Percentiles rank a stretch among this genome's conserved stretches.
These are phyloP conservation scores for Pseudocercospora crystallina DNA, from an alignment of 2,329 filamentous ascomycete genomes.

Conservation along the genomic window DNA sequence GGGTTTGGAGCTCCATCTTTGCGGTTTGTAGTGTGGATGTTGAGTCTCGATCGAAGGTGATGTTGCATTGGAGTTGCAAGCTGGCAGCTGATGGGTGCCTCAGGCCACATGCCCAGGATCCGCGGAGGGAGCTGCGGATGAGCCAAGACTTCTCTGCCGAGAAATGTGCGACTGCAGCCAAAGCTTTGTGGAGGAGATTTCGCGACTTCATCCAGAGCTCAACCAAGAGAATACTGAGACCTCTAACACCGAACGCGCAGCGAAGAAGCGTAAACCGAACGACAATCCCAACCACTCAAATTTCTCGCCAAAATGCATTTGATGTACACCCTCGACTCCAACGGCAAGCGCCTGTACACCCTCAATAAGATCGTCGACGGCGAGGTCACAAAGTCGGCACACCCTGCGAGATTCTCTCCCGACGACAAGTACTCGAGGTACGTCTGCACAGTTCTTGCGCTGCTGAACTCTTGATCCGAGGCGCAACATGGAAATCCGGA, in stretches of 20 bases:
- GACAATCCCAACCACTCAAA: too few species aligned
- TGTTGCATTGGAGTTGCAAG: slow-evolving; percentile 8
- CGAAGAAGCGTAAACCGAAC: too few species aligned
- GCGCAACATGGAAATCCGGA: background rate
- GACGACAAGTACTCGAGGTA: slow-evolving; percentile 95
- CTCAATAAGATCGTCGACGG: slow-evolving; percentile 82
- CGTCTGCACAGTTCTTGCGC: slow-evolving; percentile 11
- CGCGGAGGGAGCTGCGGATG: too few species aligned
- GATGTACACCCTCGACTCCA: slow-evolving; percentile 80
- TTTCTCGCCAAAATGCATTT: slow-evolving; percentile 59
- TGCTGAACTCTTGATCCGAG: background rate
- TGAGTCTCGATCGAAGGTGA: background rate
- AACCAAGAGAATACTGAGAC: too few species aligned
- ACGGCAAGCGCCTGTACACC: slow-evolving; percentile 89
- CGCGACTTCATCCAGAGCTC: background rate
- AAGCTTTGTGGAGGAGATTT: background rate
- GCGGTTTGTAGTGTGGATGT: background rate
- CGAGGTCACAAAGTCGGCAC: slow-evolving; percentile 90
- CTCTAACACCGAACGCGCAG: too few species aligned
- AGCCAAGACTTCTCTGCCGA: too few species aligned
- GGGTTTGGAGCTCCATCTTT: slow-evolving; percentile 8
- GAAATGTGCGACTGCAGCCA: too few species aligned
- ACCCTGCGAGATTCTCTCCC: slow-evolving; percentile 93
- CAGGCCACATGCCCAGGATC: background rate
- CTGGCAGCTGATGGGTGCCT: slow-evolving; percentile 3